These are phyloP conservation scores for Urochloa ruziziensis DNA, from an alignment of 176 grass and related monocot species.

Conservation along the genomic window DNA sequence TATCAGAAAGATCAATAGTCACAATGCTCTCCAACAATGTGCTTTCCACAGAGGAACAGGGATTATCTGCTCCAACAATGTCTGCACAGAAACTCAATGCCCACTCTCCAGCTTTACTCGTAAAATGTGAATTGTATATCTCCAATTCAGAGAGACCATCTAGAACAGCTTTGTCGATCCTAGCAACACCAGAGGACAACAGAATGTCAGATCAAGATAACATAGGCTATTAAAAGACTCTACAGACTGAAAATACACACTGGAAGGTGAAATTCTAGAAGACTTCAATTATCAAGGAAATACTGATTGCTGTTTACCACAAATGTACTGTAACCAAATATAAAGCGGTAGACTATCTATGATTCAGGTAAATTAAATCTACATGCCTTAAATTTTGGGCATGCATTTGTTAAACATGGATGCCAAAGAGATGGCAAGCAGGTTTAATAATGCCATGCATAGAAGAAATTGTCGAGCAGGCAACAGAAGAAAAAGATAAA, in stretches of 20 bases:
- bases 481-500: conserved; percentile 10
- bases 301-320: conserved; percentile 13
- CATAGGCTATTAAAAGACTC: not conserved
- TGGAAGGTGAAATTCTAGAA: conserved; percentile 13
- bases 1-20: conserved; percentile 83
- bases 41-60: conserved; percentile 43
- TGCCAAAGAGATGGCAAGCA: not conserved
- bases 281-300: not conserved
- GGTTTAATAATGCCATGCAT: conserved; percentile 7
- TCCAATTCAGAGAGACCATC: conserved; percentile 67
- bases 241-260: conserved; percentile 1
- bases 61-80: conserved; percentile 72
- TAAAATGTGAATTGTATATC: conserved; percentile 88
- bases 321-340: not conserved
- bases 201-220: conserved; percentile 24
- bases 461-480: not conserved
- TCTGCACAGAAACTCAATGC: conserved; percentile 90
- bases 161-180: conserved; percentile 51
- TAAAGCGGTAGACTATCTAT: not conserved
- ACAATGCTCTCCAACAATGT: conserved; percentile 52
- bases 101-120: conserved; percentile 62
- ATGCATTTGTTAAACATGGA: conserved; percentile 8
- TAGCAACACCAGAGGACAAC: conserved; percentile 40
- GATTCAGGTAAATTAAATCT: conserved; percentile 9
- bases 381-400: not conserved